phyloP scores from a whole-genome alignment of 1,139 yeast species.

The Arxiozyma slooffiae region DNA sequence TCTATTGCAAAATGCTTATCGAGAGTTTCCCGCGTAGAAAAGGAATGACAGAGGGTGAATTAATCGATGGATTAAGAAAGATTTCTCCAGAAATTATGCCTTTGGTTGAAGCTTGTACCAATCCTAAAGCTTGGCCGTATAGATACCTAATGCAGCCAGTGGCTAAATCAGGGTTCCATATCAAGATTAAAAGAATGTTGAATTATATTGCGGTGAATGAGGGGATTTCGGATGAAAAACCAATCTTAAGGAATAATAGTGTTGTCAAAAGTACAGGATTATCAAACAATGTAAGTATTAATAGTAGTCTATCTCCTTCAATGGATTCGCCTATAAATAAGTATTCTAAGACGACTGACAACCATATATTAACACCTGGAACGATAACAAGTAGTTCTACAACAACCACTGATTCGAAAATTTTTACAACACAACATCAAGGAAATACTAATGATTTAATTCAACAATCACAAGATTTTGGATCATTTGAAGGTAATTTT shows the following conservation, averaged over 20 bases:
- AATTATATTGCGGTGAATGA: constrained; percentile 2
- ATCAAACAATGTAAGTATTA: neutral
- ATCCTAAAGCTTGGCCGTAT: constrained; percentile 21
- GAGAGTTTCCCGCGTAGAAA: neutral
- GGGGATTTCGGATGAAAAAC: neutral
- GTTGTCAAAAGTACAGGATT: neutral
- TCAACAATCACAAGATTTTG: neutral
- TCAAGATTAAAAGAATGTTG: constrained; percentile 13
- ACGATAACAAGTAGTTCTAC: neutral
- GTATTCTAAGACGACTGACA: neutral
- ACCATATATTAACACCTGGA: neutral
- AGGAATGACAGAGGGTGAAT: constrained; percentile 10
- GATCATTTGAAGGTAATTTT: neutral
- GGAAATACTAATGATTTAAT: neutral
- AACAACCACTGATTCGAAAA: neutral
- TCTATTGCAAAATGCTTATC: constrained; percentile 15
- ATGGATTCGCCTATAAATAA: neutral
- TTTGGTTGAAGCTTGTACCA: constrained; percentile 12
- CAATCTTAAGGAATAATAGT: neutral
- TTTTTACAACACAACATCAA: neutral
- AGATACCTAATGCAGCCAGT: constrained; percentile 18
- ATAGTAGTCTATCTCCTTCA: neutral
- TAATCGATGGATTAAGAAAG: constrained; percentile 11
- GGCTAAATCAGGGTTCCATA: constrained; percentile 23
- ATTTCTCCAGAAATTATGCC: constrained; percentile 14